phyloP scores from a whole-genome alignment of 371 early-diverging fungal species.

The Mortierella sp. region DNA sequence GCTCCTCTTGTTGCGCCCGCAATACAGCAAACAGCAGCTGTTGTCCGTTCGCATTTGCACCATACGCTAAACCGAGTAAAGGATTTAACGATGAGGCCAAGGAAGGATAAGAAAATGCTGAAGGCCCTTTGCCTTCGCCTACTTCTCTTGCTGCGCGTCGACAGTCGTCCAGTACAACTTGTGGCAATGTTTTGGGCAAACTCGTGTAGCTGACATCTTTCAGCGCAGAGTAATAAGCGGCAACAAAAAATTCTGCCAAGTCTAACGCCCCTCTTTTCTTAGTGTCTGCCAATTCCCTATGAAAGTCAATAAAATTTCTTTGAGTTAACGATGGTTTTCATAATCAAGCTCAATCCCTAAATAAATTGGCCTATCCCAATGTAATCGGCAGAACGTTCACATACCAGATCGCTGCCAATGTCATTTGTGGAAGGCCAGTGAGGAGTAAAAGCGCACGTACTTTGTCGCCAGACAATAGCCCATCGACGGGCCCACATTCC shows the following conservation, averaged over 20 bases:
- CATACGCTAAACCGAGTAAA: not conserved
- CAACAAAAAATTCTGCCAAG: not conserved
- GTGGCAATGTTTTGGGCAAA: not conserved
- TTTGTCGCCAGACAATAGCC: not conserved
- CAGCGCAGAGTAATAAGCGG: not conserved
- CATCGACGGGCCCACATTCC: not conserved
- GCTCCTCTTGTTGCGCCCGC: not conserved
- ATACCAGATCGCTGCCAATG: not conserved
- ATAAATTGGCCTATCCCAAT: not conserved
- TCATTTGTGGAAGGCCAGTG: not conserved
- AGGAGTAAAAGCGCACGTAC: not conserved
- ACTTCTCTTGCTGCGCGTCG: not conserved
- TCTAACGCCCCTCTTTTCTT: not conserved
- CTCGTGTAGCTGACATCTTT: not conserved
- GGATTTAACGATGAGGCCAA: not conserved
- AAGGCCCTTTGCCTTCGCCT: not conserved
- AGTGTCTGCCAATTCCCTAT: conserved; percentile 1
- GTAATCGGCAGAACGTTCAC: too few species aligned
- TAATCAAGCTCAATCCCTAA: too few species aligned
- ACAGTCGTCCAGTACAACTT: not conserved
- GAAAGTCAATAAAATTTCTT: too few species aligned
- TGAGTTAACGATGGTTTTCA: too few species aligned
- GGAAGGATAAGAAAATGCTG: not conserved
- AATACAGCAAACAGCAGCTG: not conserved
- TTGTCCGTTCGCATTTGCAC: not conserved